phyloP scores from a whole-genome alignment of 768 basidiomycete genomes.

The Phylloporus sp. region DNA sequence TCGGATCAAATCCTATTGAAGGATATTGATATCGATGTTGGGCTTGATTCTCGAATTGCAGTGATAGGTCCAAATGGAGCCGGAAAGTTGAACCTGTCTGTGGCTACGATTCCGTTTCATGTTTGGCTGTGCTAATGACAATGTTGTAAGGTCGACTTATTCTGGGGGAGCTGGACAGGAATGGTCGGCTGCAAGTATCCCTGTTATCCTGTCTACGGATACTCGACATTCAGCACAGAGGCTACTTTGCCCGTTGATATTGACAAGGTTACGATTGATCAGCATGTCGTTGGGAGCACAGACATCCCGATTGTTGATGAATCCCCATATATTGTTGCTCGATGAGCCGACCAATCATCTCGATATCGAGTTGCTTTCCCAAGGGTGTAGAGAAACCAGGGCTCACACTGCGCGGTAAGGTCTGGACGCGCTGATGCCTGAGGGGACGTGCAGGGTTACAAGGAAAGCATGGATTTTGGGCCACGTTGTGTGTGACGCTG shows the following conservation, averaged over 20 bases:
- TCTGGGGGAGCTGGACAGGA: slow-evolving; percentile 78
- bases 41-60: slow-evolving; percentile 89
- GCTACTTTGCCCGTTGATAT: slow-evolving; percentile 73
- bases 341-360: slow-evolving; percentile 98
- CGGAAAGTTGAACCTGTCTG: slow-evolving; percentile 92
- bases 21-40: slow-evolving; percentile 83
- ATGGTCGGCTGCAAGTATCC: slow-evolving; percentile 76
- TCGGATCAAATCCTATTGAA: slow-evolving; percentile 73
- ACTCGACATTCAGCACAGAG: slow-evolving; percentile 43
- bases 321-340: slow-evolving; percentile 87
- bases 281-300: slow-evolving; percentile 94
- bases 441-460: slow-evolving; percentile 90
- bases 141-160: slow-evolving; percentile 77
- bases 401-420: slow-evolving; percentile 53
- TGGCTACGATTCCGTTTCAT: not conserved
- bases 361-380: slow-evolving; percentile 77
- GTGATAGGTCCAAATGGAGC: slow-evolving; percentile 94
- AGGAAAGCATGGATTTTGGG: slow-evolving; percentile 49
- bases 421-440: slow-evolving; percentile 91
- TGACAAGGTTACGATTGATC: slow-evolving; percentile 74
- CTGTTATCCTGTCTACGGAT: slow-evolving; percentile 1
- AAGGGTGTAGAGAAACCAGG: not conserved
- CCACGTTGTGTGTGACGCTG: not conserved
- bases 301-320: slow-evolving; percentile 86
- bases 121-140: slow-evolving; percentile 5